Base-by-base conservation (phyloP, 2,329 filamentous ascomycete genomes). In the Phymatotrichopsis omnivora region DNA sequence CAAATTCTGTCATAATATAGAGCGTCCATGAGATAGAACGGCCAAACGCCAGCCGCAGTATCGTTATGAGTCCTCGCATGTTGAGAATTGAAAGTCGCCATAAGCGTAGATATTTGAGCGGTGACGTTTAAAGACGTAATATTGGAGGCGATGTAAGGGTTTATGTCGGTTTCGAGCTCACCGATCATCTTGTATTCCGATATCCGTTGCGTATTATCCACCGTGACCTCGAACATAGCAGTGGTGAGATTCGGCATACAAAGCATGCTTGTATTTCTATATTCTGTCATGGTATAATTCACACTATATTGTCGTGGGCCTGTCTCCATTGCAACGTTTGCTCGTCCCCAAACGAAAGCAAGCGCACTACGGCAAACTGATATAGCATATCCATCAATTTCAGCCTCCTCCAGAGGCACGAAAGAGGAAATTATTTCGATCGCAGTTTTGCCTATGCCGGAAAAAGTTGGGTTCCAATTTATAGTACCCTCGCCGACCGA, bases 1-100 rank as follows among this genome's bases (percentile, higher is more conserved):
- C 75, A 23, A 0, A 69, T 36, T 1, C 58, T 60, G 3, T 52
- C 57, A 2, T 67, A 64, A 0, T 36, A 54, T 0, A 41, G 19
- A 1, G 61, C 30, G 1, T 56, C 56, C 0, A 72, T 51, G n/a
- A 76, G 62, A 24, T 73, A 67, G 36, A 68, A 71, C 23, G 69
- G 57, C 60, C 67, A 73, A 30, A 71, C 68, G 0, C 53, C 55
- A 0, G 69, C 59, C 1, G 64, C 57, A 0, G 61, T 65, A 32
- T 72, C 65, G 43, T 71, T 73, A 51, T 75, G 74, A 14, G 38
- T 30, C 46, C 7, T 24, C 25, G 27, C 49, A 36, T 7, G 10
- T 14, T 12, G 45, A 31, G 24, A 47, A n/a, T n/a, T n/a, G n/a
- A n/a, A 14, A 4, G 14, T n/a, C 11, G 30, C 66, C 67, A 74